Base-by-base conservation (phyloP, 805 yeast species). In the Ogataea populi-albae region DNA sequence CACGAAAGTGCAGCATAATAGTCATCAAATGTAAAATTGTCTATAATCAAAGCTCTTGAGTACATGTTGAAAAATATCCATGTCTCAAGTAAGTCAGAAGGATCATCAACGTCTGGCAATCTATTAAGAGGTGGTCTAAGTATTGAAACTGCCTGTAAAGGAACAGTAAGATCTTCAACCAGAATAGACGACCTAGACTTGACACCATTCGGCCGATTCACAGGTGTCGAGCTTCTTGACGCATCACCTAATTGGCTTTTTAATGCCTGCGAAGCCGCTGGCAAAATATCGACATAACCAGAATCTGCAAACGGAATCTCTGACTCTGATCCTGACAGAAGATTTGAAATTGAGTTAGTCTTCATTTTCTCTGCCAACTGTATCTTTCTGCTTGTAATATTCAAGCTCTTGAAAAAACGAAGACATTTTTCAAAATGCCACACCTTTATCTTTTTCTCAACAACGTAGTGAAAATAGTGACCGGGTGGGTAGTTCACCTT, bases 31-130 rank as follows among this genome's bases (percentile, higher is more conserved):
- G 91, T 80, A 49, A 85, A 80, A 0, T 82, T 73, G 49, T 81
- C 87, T n/a, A 87, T 60, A 4, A 71, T 54, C 21, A 86, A 62
- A 1, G 86, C 77, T 23, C 70, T 69, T 46, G 78, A 75, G 56
- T 79, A 86, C 33, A 84, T 70, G 54, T 85, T 85, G 19, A 86
- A 57, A 50, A 86, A 87, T 2, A 75, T 65, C 95, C 95, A 87
- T 3, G 73, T 57, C 49, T 85, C 89, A 17, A 87, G 54, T 1
- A 81, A 71, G 32, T 73, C 75, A 1, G 62, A 55, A 10, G 54
- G 45, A 26, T 59, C 52, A 12, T 50, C 43, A 19, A 50, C 32
- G 3, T 43, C 42, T 3, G 47, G 42, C 9, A 61, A 32, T 23
- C 37, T 43, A n/a, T 47, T 43, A 47, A 59, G 44, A 1, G 26